phyloP scores from a whole-genome alignment of 345 rosid genomes.

The Boechera stricta region DNA sequence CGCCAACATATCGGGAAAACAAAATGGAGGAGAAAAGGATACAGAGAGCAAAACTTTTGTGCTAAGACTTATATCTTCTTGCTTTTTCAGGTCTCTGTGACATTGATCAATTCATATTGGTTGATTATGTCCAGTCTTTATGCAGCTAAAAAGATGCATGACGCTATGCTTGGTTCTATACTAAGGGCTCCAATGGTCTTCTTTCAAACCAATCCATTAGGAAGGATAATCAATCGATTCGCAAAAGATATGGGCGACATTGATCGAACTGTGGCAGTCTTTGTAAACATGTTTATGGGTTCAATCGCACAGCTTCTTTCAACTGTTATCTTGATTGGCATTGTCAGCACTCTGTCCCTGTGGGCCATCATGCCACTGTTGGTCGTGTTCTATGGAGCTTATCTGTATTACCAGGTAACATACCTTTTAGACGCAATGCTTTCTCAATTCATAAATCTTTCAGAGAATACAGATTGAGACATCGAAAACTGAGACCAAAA shows the following conservation, averaged over 20 bases:
- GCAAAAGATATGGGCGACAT: slow-evolving; percentile 97
- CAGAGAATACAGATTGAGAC: not conserved
- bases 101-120: slow-evolving; percentile 88
- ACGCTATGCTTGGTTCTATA: slow-evolving; percentile 90
- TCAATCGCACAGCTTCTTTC: slow-evolving; percentile 91
- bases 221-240: slow-evolving; percentile 92
- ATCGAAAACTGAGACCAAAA: slow-evolving; percentile 9
- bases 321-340: slow-evolving; percentile 88
- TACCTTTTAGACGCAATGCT: slow-evolving; percentile 19
- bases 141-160: slow-evolving; percentile 90
- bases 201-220: slow-evolving; percentile 97
- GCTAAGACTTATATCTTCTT: slow-evolving; percentile 29
- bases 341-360: slow-evolving; percentile 96
- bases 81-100: slow-evolving; percentile 72
- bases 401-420: slow-evolving; percentile 91
- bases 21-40: slow-evolving; percentile 21
- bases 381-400: slow-evolving; percentile 87
- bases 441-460: slow-evolving; percentile 1
- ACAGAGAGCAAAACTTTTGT: slow-evolving; percentile 7
- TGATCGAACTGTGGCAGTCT: slow-evolving; percentile 78
- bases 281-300: slow-evolving; percentile 80
- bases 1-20: not conserved
- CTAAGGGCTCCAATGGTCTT: slow-evolving; percentile 98
- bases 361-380: slow-evolving; percentile 99
- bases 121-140: slow-evolving; percentile 80